phyloP scores from a whole-genome alignment of 176 grass and related monocot species.

The Aegilops longissima region DNA sequence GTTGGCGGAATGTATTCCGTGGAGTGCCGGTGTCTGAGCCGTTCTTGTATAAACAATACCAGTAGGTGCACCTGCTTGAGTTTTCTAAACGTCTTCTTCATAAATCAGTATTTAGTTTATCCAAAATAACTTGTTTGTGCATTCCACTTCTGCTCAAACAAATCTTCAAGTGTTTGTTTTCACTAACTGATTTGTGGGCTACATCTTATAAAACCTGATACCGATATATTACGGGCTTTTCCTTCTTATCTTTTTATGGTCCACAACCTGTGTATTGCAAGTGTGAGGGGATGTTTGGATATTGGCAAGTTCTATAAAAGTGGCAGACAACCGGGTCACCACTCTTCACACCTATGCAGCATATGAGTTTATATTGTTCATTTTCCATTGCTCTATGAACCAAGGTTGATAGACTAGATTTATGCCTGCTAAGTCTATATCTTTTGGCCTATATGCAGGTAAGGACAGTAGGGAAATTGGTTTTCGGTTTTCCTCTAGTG shows the following conservation, averaged over 20 bases:
- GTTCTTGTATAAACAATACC: not conserved
- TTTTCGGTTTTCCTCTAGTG: slow-evolving; percentile 78
- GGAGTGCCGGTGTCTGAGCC: not conserved
- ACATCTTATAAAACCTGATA: not conserved
- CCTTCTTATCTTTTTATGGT: not conserved
- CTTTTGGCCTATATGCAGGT: slow-evolving; percentile 27
- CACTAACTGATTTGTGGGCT: not conserved
- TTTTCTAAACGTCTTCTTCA: not conserved
- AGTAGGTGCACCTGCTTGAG: not conserved
- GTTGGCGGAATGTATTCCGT: not conserved
- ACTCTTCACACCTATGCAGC: not conserved
- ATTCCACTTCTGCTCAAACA: not conserved
- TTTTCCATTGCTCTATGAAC: not conserved
- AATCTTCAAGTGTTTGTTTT: not conserved
- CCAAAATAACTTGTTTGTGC: not conserved
- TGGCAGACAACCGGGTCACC: not conserved
- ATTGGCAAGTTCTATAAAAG: not conserved
- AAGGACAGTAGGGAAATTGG: slow-evolving; percentile 89
- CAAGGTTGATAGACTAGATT: not conserved
- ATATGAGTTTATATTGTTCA: not conserved
- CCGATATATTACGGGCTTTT: not conserved
- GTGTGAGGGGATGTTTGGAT: not conserved
- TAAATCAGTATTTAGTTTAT: not conserved
- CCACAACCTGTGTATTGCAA: not conserved
- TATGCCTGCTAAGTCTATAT: not conserved